Conservation (phyloP, 2,329 filamentous ascomycete genomes). For the Zalaria sp. region DNA sequence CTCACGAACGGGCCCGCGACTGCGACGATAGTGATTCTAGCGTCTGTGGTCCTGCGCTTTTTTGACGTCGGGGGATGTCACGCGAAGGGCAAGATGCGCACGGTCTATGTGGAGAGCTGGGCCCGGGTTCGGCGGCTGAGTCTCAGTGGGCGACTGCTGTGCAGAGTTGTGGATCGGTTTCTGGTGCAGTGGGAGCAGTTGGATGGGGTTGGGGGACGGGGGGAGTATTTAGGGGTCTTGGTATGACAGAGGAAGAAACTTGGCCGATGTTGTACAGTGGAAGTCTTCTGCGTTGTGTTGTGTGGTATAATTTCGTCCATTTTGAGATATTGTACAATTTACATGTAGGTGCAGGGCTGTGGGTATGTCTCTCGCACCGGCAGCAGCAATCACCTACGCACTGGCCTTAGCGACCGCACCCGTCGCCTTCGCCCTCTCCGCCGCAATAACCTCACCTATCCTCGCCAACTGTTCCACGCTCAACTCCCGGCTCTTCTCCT, state of each 20-base stretch:
- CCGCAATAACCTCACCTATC: conserved; percentile 26
- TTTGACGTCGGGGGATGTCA: conserved; percentile 25
- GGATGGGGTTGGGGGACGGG: conserved; percentile 26
- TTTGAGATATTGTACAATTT: too few species aligned
- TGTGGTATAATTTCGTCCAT: too few species aligned
- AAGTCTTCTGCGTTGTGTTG: too few species aligned
- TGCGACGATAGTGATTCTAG: conserved; percentile 59
- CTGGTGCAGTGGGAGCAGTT: conserved; percentile 68
- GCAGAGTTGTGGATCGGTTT: conserved; percentile 59
- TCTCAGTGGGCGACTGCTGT: conserved; percentile 66
- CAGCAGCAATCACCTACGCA: too few species aligned
- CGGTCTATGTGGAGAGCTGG: conserved; percentile 86
- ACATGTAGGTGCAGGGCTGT: too few species aligned
- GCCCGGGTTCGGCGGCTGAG: conserved; percentile 72
- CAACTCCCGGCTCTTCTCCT: conserved; percentile 17
- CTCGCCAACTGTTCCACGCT: conserved; percentile 23
- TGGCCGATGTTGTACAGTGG: too few species aligned
- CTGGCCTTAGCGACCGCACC: too few species aligned
- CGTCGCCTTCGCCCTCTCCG: conserved; percentile 1
- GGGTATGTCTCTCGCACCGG: too few species aligned
- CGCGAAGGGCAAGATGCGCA: conserved; percentile 44
- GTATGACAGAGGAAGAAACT: background rate
- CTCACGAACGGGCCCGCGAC: conserved; percentile 83
- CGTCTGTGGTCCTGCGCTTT: conserved; percentile 41
- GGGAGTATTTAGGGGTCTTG: conserved; percentile 27